Percentiles rank a stretch among this genome's conserved stretches.
Evolutionary conservation across 495 filamentous ascomycete species (phyloP).

Genomic region (Schizothecium vesticola): DNA sequence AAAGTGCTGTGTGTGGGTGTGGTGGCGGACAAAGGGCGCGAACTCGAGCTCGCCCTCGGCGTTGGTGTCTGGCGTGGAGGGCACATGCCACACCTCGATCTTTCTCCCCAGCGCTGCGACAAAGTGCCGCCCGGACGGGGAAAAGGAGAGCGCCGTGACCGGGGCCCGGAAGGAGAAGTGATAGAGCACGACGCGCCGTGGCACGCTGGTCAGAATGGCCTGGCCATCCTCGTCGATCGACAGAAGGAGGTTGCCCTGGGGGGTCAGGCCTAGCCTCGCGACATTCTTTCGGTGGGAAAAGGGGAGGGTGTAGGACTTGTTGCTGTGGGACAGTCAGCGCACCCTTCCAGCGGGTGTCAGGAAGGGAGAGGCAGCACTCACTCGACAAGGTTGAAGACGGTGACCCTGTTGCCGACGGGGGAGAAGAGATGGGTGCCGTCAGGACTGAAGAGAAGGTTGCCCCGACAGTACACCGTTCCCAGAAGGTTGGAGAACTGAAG

Average conservation of each 20-base stretch:
- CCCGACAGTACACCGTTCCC: conserved; percentile 94
- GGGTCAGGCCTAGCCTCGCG: conserved; percentile 76
- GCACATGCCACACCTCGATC: conserved; percentile 93
- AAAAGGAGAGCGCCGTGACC: conserved; percentile 82
- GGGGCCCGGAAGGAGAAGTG: conserved; percentile 88
- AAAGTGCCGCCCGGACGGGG: conserved; percentile 85
- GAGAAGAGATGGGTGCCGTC: conserved; percentile 94
- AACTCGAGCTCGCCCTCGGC: conserved; percentile 84
- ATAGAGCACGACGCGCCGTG: conserved; percentile 76
- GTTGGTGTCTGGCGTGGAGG: conserved; percentile 71
- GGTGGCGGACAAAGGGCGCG: conserved; percentile 86
- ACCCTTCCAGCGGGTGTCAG: conserved; percentile 5
- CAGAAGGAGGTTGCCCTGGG: conserved; percentile 83
- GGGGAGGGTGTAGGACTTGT: conserved; percentile 91
- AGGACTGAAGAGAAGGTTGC: conserved; percentile 93
- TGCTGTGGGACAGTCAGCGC: conserved; percentile 51
- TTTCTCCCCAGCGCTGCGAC: conserved; percentile 78
- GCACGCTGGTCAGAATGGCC: conserved; percentile 85
- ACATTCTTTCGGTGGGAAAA: conserved; percentile 94
- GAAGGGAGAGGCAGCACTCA: conserved; percentile 41
- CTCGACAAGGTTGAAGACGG: conserved; percentile 95
- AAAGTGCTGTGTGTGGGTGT: conserved; percentile 80
- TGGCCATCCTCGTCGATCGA: conserved; percentile 92
- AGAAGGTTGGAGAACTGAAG: conserved; percentile 86
- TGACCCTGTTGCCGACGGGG: conserved; percentile 94